Evolutionary conservation across 257 asterid genomes (phyloP).

Genomic region (Solanum sitiens): DNA sequence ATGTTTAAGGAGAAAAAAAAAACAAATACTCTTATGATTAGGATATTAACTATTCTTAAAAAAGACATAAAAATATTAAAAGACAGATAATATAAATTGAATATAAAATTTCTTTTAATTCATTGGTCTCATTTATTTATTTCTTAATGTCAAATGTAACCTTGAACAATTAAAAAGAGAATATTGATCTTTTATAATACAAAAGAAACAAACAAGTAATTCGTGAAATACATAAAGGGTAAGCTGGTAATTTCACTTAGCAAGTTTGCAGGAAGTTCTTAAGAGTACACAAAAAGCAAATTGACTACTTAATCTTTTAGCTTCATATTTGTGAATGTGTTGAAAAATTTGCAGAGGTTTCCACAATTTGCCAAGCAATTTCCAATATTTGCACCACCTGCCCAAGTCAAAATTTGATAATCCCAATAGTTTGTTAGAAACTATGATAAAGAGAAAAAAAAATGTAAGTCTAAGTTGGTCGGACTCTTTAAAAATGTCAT

Average conservation of each 20-base stretch:
- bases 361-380: conserved; percentile 27
- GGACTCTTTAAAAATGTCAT: background rate
- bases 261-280: background rate
- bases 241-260: background rate
- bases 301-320: background rate
- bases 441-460: background rate
- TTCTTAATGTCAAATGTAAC: background rate
- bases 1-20: background rate
- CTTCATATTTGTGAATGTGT: background rate
- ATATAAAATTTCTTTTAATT: background rate
- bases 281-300: background rate
- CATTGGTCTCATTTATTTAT: background rate
- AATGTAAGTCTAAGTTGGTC: background rate
- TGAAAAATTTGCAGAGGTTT: background rate
- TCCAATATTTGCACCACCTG: conserved; percentile 30
- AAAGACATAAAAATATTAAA: background rate
- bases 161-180: background rate
- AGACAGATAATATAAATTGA: background rate
- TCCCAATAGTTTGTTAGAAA: background rate
- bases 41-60: background rate
- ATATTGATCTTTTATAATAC: background rate
- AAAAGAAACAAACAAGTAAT: background rate
- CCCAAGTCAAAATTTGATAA: background rate
- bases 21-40: background rate
- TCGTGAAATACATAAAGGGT: background rate